These are phyloP conservation scores for Nicotiana knightiana DNA, from an alignment of 257 asterid genomes.

Conservation along the genomic window DNA sequence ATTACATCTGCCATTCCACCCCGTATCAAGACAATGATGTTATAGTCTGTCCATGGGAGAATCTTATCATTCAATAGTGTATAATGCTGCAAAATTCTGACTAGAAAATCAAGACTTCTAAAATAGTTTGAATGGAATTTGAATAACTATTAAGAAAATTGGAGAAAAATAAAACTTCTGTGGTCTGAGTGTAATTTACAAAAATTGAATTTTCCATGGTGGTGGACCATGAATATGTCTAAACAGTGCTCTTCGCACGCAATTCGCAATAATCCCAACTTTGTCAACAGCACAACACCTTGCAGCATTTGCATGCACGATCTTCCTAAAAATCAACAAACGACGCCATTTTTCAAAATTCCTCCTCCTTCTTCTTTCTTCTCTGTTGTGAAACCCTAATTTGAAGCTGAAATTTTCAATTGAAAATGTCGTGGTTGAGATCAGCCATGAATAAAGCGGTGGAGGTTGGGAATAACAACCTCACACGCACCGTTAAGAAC, in stretches of 20 bases:
- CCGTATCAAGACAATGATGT: too few species aligned
- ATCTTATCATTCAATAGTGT: too few species aligned
- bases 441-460: conserved; percentile 97
- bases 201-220: not conserved
- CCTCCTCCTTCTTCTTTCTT: not conserved
- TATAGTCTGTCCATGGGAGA: too few species aligned
- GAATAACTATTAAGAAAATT: too few species aligned
- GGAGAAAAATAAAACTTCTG: not conserved
- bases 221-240: not conserved
- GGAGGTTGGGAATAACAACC: conserved; percentile 93
- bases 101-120: too few species aligned
- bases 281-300: not conserved
- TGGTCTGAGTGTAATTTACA: not conserved
- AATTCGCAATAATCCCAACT: not conserved
- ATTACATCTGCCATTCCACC: too few species aligned
- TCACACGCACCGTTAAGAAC: conserved; percentile 80
- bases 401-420: not conserved
- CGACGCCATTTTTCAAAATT: not conserved
- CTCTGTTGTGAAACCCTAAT: not conserved
- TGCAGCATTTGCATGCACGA: not conserved
- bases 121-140: too few species aligned
- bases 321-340: not conserved
- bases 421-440: conserved; percentile 85
- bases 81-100: too few species aligned
- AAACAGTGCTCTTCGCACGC: not conserved